Conservation (phyloP, 352 stramenopile genomes). For the Phytopythium oedochilum region DNA sequence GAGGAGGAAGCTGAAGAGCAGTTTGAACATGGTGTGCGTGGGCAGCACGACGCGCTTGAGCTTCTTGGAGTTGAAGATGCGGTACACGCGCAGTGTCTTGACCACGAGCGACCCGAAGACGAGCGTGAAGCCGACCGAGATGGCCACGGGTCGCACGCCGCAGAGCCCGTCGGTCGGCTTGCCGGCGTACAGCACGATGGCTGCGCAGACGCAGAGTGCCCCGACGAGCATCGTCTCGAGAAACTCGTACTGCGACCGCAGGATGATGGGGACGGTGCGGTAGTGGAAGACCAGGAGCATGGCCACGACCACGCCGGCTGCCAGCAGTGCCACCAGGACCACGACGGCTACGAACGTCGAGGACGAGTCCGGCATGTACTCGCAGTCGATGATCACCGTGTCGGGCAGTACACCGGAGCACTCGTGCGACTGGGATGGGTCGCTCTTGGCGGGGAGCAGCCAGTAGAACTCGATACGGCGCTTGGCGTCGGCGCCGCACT, state of each 20-base stretch:
- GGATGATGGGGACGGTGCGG: conserved; percentile 27
- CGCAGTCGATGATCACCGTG: conserved; percentile 12
- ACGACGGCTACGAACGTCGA: conserved; percentile 4
- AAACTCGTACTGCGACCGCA: conserved; percentile 46
- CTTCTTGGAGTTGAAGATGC: conserved; percentile 12
- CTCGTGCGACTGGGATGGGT: conserved; percentile 13
- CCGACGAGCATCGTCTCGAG: conserved; percentile 28
- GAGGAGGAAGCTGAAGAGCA: conserved; percentile 4
- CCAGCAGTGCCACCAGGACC: conserved; percentile 5
- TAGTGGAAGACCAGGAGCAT: conserved; percentile 16
- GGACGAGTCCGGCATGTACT: conserved; percentile 13
- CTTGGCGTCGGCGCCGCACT: conserved; percentile 7
- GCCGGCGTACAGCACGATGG: conserved; percentile 20
- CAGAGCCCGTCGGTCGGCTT: conserved; percentile 17
- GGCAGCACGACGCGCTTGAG: conserved; percentile 15
- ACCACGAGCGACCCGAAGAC: conserved; percentile 18
- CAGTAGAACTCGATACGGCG: conserved; percentile 11
- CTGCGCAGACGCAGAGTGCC: conserved; percentile 21
- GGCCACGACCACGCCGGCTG: conserved; percentile 2
- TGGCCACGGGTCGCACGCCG: conserved; percentile 8
- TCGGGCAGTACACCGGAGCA: conserved; percentile 10
- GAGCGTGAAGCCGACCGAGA: conserved; percentile 18
- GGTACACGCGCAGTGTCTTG: conserved; percentile 27
- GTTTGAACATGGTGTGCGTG: conserved; percentile 10
- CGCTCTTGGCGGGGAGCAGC: conserved; percentile 11